Conservation (phyloP, 345 rosid genomes). For the Mercurialis annua region DNA sequence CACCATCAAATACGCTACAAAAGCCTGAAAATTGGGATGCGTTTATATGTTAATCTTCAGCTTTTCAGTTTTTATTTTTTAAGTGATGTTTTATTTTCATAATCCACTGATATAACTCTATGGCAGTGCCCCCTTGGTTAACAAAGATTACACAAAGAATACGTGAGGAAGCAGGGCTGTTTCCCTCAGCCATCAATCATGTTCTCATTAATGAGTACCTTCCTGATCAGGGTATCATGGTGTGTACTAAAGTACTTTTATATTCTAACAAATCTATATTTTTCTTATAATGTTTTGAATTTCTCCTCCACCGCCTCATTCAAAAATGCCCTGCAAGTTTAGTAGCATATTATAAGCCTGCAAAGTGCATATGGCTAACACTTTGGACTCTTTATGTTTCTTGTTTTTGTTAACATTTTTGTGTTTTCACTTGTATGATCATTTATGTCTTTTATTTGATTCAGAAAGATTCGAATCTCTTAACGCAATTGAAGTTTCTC, state of each 20-base stretch:
- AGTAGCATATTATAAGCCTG: not conserved
- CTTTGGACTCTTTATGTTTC: not conserved
- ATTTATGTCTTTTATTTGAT: not conserved
- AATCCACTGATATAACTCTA: constrained; percentile 15
- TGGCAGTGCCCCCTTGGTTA: constrained; percentile 77
- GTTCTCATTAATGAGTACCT: constrained; percentile 89
- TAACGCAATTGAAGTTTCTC: not conserved
- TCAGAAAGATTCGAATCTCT: not conserved
- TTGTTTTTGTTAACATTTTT: not conserved
- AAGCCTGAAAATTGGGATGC: not conserved
- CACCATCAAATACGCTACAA: not conserved
- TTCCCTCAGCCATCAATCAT: constrained; percentile 74
- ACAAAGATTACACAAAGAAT: constrained; percentile 56
- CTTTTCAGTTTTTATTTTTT: not conserved
- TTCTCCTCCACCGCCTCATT: too few relatives aligned
- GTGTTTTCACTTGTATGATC: not conserved
- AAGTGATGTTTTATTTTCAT: not conserved
- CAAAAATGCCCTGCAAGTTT: not conserved
- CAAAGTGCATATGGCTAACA: not conserved
- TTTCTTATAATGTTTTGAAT: not conserved
- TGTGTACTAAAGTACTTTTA: constrained; percentile 23
- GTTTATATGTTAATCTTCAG: not conserved
- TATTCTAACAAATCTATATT: not conserved
- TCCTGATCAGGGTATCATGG: constrained; percentile 89
- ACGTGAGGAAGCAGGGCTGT: constrained; percentile 56